A percentile compares a stretch with the other conserved stretches of the same genome.
Evolutionary conservation across 73 alveolate species (phyloP).

Genomic region (Tetrahymena borealis): DNA sequence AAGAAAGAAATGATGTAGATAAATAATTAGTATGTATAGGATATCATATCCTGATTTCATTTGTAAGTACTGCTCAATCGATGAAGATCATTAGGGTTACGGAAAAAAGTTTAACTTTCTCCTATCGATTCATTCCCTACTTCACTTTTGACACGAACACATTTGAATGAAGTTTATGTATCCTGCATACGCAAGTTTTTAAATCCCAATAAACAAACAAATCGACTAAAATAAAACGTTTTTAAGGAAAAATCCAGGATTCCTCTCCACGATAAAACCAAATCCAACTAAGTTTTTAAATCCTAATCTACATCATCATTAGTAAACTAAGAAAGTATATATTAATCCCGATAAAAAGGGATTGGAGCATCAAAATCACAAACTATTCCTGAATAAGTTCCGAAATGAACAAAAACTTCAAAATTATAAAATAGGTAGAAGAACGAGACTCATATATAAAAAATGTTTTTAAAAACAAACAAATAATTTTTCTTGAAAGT

Average conservation of each 20-base stretch:
- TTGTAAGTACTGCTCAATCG: not conserved
- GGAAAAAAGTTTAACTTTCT: not conserved
- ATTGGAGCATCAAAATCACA: slow-evolving; percentile 3
- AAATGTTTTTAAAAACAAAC: not conserved
- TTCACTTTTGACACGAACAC: not conserved
- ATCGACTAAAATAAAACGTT: not conserved
- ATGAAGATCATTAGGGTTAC: not conserved
- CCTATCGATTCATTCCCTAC: slow-evolving; percentile 3
- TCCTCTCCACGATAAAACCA: not conserved
- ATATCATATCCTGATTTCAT: not conserved
- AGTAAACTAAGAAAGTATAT: not conserved
- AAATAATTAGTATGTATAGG: not conserved
- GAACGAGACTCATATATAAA: not conserved
- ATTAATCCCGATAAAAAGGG: not conserved
- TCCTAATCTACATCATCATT: not conserved
- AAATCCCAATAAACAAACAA: not conserved
- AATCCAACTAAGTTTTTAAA: not conserved
- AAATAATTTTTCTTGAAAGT: not conserved
- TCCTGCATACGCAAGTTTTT: not conserved
- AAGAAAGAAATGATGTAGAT: not conserved
- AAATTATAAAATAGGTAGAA: not conserved
- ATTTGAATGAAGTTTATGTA: not conserved
- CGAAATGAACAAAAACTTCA: not conserved
- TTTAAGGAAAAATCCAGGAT: not conserved
- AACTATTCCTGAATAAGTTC: not conserved